These are phyloP conservation scores for Coccomyxa sp. DNA, from an alignment of 139 green algal genomes.

Conservation along the genomic window DNA sequence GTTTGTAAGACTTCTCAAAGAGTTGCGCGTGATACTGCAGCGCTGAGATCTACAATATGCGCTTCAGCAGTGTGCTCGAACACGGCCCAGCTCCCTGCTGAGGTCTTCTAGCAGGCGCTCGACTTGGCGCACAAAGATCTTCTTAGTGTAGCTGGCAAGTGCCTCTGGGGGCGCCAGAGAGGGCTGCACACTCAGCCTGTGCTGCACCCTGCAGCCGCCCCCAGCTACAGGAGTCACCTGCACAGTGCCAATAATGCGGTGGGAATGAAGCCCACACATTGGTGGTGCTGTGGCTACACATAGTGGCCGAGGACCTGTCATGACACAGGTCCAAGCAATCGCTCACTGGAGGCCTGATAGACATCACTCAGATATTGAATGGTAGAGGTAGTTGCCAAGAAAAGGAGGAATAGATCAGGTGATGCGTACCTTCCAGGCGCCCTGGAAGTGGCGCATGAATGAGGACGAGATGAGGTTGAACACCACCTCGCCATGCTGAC, in stretches of 20 bases:
- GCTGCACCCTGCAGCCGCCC: background rate
- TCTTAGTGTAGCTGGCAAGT: background rate
- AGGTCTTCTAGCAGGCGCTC: background rate
- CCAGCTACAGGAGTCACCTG: background rate
- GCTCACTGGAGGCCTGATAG: background rate
- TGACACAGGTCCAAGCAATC: background rate
- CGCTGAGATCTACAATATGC: no score
- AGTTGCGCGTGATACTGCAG: no score
- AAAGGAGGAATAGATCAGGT: background rate
- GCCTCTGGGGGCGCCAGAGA: background rate
- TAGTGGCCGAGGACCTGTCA: background rate
- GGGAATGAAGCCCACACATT: background rate
- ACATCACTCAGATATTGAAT: background rate
- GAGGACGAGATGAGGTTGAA: background rate
- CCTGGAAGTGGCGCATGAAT: background rate
- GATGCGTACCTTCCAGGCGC: background rate
- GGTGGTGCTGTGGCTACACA: no score
- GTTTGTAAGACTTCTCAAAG: no score
- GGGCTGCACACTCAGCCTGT: constrained; percentile 4
- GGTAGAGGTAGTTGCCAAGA: background rate
- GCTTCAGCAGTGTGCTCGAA: no score
- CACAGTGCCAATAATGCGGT: background rate
- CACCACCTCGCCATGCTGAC: background rate
- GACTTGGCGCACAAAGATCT: constrained; percentile 1
- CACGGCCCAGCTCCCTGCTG: background rate